Percentiles rank a stretch among this genome's conserved stretches.
These are phyloP conservation scores for Climacium dendroides DNA, from an alignment of 225 moss, liverwort and hornwort species.

Conservation along the genomic window DNA sequence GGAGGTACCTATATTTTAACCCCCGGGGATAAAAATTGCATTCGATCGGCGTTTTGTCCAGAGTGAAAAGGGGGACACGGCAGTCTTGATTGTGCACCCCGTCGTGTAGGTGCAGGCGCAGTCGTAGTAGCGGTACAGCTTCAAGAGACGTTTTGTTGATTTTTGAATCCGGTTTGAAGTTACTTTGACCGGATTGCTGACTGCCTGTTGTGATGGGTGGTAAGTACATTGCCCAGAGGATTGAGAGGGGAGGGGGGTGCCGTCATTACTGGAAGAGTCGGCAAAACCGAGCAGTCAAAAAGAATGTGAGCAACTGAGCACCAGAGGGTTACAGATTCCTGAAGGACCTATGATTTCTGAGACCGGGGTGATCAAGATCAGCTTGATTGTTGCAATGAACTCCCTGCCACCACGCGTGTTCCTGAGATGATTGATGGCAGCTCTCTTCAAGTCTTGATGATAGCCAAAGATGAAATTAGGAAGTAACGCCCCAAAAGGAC, in stretches of 20 bases:
- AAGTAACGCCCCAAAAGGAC: neutral
- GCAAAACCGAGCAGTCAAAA: neutral
- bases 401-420: neutral
- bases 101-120: neutral
- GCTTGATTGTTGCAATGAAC: constrained; percentile 13
- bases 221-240: neutral
- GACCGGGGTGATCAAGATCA: neutral
- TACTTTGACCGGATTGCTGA: neutral
- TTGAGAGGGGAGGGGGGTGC: neutral
- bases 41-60: neutral
- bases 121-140: neutral
- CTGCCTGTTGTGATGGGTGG: neutral
- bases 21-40: neutral
- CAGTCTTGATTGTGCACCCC: neutral
- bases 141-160: neutral
- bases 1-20: neutral
- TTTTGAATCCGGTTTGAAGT: neutral
- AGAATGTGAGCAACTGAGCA: constrained; percentile 5
- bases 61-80: neutral
- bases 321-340: neutral
- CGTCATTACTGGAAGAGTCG: neutral
- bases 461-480: neutral
- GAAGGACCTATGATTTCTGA: neutral
- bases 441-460: neutral
- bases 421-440: neutral